Evolutionary conservation across 805 yeast species (phyloP), one percentile per base, ranked within the genome.

Genomic region (Zygotorulaspora florentina): DNA sequence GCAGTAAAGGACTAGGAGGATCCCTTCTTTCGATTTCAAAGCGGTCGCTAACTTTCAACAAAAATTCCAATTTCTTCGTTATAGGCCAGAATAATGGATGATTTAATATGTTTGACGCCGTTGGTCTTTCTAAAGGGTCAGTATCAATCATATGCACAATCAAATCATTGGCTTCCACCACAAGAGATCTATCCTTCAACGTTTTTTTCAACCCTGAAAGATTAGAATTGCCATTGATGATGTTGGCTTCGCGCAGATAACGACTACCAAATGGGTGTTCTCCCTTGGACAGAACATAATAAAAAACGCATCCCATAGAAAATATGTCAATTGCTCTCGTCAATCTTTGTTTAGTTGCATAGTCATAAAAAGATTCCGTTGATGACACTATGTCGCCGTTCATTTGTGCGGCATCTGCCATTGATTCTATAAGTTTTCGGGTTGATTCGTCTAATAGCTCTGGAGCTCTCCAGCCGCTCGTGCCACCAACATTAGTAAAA

Each of bases 401-500:
- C 17, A 64, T 72, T 35, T 73, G 77, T 18, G 76, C 63, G 1
- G 35, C 35, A 26, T 35, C 46, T 20, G 45, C 25, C 29, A 49
- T 46, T 12, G 46, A 40, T n/a, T 49, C 50, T 26, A 46, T 38
- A 12, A 49, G 40, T 30, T 46, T 37, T 39, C 50, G 40, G 12
- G 50, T 48, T 8, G 61, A 49, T 1, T 52, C 59, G 36, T 57
- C 59, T 30, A 87, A 66, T 28, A 87, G 65, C 58, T 93, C 99
- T 0, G 99, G 99, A 0, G 99, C 98, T 56, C 97, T 77, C 99
- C 99, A 93, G 2, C 99, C 99, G 3, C 93, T 79, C 0, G 99
- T 93, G 1, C 99, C 99, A 0, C 97, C 96, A 15, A 95, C 95
- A 57, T 88, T 83, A 0, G 93, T 83, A 12, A 53, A 47, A 0